Base-by-base conservation (phyloP, 805 yeast genomes). In the Blastobotrys muscicola region DNA sequence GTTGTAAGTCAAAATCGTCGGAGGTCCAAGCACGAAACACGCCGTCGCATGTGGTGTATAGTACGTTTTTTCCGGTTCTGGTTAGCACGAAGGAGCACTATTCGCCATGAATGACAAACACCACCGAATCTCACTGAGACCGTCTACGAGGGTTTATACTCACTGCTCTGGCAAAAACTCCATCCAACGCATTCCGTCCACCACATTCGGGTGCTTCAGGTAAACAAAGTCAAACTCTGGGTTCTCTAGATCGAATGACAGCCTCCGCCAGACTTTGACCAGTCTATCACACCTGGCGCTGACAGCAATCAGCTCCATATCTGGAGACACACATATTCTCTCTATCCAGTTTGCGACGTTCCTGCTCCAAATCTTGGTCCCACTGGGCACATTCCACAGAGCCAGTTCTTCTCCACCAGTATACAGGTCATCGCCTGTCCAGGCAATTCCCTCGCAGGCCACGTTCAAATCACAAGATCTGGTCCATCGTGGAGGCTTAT, bases 191-290 rank as follows among this genome's bases (percentile, higher is more conserved):
- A 20, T 20, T 30, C 67, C 66, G 0, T 78, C 68, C 0, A 87
- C 76, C 42, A 70, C 70, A 1, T 69, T 56, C 1, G 80, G 77
- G 55, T 84, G 94, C n/a, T 75, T 70, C 15, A 86, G 62, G 52
- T 82, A 80, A 0, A 76, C 65, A 48, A 85, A 64, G 52, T 82
- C 92, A 57, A 85, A 86, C 23, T 71, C 69, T 5, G 80, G 70
- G 33, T 76, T 71, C 31, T 75, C 77, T 23, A 72, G 71, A 30
- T 82, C 86, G 54, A 78, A 84, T 6, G 82, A 73, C 6, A 78
- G 68, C 41, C 96, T 66, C 43, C 78, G 70, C 95, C 95, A 89
- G 2, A 85, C 68, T 56, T 85, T 85, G 26, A 85, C 78, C 10
- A 82, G 65, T 31, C 69, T 68, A 58, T 85, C 95, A 57, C 71